Evolutionary conservation across 306 rosid genomes (phyloP).

Genomic region (Vachellia pachyceras): DNA sequence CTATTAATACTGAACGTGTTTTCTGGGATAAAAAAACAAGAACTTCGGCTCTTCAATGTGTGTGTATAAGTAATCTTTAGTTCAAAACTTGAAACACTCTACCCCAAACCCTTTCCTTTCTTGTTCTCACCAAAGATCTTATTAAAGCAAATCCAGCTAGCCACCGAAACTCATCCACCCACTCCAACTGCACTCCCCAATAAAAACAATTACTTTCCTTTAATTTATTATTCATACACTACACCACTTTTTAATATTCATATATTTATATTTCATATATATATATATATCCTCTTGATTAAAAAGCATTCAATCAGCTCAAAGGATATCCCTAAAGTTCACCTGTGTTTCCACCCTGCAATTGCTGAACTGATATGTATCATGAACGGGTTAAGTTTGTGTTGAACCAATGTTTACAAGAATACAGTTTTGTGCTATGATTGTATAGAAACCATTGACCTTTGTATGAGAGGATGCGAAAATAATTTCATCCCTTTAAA

Average conservation of each 20-base stretch:
- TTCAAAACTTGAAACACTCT: constrained; percentile 31
- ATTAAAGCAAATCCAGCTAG: constrained; percentile 37
- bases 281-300: neutral
- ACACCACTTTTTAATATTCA: neutral
- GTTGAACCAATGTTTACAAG: too few species aligned
- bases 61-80: constrained; percentile 1
- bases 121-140: constrained; percentile 52
- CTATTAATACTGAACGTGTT: constrained; percentile 57
- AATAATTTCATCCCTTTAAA: too few species aligned
- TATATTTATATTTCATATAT: too few species aligned
- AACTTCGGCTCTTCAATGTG: constrained; percentile 48
- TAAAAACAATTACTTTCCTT: neutral
- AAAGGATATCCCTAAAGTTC: constrained; percentile 26
- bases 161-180: constrained; percentile 57
- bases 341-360: too few species aligned
- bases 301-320: neutral
- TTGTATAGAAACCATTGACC: too few species aligned
- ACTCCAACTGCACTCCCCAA: constrained; percentile 34
- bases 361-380: too few species aligned
- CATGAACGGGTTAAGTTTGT: too few species aligned
- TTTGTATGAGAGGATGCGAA: too few species aligned
- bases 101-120: constrained; percentile 40
- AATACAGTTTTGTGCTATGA: too few species aligned
- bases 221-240: too few species aligned
- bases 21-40: constrained; percentile 45